Evolutionary conservation across 2,329 filamentous ascomycete genomes (phyloP).

Genomic region (Ophiostoma tasmaniense): DNA sequence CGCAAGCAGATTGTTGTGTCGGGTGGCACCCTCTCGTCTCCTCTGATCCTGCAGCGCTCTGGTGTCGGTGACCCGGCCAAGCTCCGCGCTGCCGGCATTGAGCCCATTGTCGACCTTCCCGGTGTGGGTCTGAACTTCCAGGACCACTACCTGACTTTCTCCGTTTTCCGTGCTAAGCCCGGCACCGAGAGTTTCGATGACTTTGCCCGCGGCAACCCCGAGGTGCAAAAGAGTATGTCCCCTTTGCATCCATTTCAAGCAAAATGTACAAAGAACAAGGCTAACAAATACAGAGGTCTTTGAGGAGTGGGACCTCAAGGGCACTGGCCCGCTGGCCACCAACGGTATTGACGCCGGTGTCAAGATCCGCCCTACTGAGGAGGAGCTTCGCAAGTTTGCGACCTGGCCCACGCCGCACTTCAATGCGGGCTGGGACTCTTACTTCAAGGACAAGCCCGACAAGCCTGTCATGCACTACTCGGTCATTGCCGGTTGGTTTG

Average conservation of each 20-base stretch:
- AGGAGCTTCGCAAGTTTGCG: conserved; percentile 61
- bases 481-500: conserved; percentile 60
- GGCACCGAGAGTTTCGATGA: conserved; percentile 73
- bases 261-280: background rate
- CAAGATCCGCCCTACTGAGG: conserved; percentile 62
- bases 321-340: conserved; percentile 67
- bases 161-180: conserved; percentile 63
- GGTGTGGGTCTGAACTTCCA: conserved; percentile 71
- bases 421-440: conserved; percentile 65
- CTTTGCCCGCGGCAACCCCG: conserved; percentile 65
- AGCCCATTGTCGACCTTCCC: conserved; percentile 61
- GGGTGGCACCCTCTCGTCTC: conserved; percentile 64
- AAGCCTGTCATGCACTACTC: conserved; percentile 84
- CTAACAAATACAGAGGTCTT: conserved; percentile 44
- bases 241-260: background rate
- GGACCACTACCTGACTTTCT: conserved; percentile 66
- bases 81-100: conserved; percentile 57
- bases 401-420: conserved; percentile 69
- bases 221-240: conserved; percentile 54
- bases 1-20: conserved; percentile 68
- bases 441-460: conserved; percentile 77
- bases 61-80: conserved; percentile 66
- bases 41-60: conserved; percentile 65
- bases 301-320: conserved; percentile 70
- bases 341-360: conserved; percentile 76